phyloP scores from a whole-genome alignment of 2,329 filamentous ascomycete species.

The Tolypocladium guangdongense region DNA sequence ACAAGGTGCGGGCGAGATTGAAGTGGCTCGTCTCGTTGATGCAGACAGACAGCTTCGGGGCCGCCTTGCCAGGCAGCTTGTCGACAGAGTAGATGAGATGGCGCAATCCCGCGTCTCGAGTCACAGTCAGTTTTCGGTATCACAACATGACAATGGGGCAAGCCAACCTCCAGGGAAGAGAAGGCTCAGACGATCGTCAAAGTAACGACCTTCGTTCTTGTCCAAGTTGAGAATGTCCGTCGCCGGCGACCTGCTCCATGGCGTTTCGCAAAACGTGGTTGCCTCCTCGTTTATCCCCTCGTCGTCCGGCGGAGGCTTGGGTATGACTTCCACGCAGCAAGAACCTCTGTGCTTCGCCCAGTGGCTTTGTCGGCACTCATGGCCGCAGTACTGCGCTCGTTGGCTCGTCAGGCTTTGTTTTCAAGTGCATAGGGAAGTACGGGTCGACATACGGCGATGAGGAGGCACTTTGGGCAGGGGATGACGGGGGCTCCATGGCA shows the following conservation, averaged over 20 bases:
- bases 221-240: constrained; percentile 15
- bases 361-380: constrained; percentile 7
- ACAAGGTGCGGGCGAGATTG: constrained; percentile 3
- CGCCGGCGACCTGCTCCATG: constrained; percentile 11
- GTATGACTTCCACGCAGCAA: neutral
- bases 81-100: constrained; percentile 14
- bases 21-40: constrained; percentile 3
- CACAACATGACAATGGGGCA: neutral
- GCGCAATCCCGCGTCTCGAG: constrained; percentile 10
- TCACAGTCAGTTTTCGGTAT: neutral
- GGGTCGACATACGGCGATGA: constrained; percentile 9
- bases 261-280: neutral
- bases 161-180: constrained; percentile 12
- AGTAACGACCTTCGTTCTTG: constrained; percentile 14
- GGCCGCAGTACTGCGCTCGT: constrained; percentile 11
- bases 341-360: constrained; percentile 3
- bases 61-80: constrained; percentile 9
- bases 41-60: constrained; percentile 4
- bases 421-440: neutral
- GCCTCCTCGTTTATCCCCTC: neutral
- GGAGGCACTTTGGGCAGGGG: constrained; percentile 8
- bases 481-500: constrained; percentile 5
- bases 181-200: constrained; percentile 9
- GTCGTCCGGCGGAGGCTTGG: neutral
- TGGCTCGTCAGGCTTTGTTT: neutral